phyloP scores from a whole-genome alignment of 257 asterid genomes.

The Cruciata laevipes region DNA sequence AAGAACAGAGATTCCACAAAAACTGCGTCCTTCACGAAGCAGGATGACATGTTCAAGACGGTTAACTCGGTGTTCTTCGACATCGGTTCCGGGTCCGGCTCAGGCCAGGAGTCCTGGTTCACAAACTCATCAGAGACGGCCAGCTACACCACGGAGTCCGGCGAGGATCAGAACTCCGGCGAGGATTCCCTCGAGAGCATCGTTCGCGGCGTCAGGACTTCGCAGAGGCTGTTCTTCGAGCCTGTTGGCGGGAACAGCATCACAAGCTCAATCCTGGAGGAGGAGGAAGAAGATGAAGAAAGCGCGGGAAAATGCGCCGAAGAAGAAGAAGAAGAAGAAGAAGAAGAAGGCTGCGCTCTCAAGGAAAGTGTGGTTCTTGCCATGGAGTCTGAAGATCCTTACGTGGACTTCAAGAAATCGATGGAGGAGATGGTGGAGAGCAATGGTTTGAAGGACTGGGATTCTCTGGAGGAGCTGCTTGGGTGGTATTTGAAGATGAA shows the following conservation, averaged over 20 bases:
- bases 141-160: slow-evolving; percentile 34
- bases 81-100: slow-evolving; percentile 21
- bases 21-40: slow-evolving; percentile 31
- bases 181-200: slow-evolving; percentile 38
- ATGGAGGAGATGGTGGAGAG: slow-evolving; percentile 88
- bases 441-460: slow-evolving; percentile 74
- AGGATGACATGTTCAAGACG: slow-evolving; percentile 41
- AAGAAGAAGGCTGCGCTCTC: slow-evolving; percentile 21
- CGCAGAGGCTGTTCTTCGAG: slow-evolving; percentile 68
- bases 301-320: not conserved
- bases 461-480: slow-evolving; percentile 61
- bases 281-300: not conserved
- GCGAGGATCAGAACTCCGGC: slow-evolving; percentile 18
- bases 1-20: slow-evolving; percentile 22
- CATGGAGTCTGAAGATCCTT: slow-evolving; percentile 76
- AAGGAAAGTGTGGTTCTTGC: slow-evolving; percentile 64
- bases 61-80: slow-evolving; percentile 64
- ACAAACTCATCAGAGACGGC: slow-evolving; percentile 53
- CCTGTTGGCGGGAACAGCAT: slow-evolving; percentile 33
- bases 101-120: slow-evolving; percentile 59
- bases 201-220: slow-evolving; percentile 38
- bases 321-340: not conserved
- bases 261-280: slow-evolving; percentile 37
- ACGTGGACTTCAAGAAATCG: slow-evolving; percentile 72
- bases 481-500: slow-evolving; percentile 83